Evolutionary conservation across 2,329 filamentous ascomycete species (phyloP), one percentile per base, ranked within the genome.

Genomic region (Fonsecaea erecta): DNA sequence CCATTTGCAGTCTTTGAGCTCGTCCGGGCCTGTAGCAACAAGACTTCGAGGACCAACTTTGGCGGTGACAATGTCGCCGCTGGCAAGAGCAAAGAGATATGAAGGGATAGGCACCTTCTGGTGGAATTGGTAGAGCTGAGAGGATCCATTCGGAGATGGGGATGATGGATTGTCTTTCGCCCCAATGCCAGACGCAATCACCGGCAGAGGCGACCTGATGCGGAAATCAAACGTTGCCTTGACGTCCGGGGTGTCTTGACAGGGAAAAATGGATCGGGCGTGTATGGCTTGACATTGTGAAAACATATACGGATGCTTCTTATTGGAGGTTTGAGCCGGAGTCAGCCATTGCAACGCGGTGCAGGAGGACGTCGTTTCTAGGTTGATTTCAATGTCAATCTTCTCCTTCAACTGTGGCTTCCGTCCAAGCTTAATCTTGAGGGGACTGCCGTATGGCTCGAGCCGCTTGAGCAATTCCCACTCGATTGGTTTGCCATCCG

Each of bases 231-330:
- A 93, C 1, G 93, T 96, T n/a, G 91, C 93, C 82, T 99, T 99
- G 73, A 97, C 91, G 76, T 97, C 94, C 2, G 95, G 95, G 0
- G 95, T 98, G 75, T 99, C 95, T 81, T 98, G 94, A 79, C 94
- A 98, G 6, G 95, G 95, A 77, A 98, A 96, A 67, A 98, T 86
- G 54, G 93, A 96, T 66, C 95, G 88, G 51, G 92, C 92, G 74
- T 98, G 93, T 74, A 97, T 98, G 60, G 94, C 93, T 82, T 99
- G 94, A 77, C 93, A 97, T 81, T 98, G 95, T 52, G 92, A 96
- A 82, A 98, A 98, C 88, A 98, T 94, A 79, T 97, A 98, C 0
- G 94, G 94, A 71, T 96, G 90, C 78, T 93, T 95, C 82, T 93
- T 93, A 85, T 96, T 97, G 64, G 91, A 92, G 0, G 95, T 98